These are phyloP conservation scores for Phyllosticta ampelicida DNA, from an alignment of 2,329 filamentous ascomycete species.

Conservation along the genomic window DNA sequence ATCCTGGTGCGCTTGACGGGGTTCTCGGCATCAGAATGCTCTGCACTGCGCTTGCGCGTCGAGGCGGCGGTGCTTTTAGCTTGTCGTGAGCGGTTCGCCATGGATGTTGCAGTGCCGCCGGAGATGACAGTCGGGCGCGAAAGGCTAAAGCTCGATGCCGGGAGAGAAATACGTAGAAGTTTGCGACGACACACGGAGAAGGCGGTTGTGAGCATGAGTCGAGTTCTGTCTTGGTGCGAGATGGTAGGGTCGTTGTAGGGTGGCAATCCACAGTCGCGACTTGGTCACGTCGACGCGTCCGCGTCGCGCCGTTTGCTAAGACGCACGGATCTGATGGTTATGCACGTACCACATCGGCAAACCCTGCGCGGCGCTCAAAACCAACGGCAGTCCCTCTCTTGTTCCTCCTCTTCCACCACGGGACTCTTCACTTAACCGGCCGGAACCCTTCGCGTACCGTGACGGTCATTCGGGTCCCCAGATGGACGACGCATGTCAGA, in stretches of 20 bases:
- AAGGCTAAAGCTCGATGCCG: neutral
- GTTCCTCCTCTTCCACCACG: neutral
- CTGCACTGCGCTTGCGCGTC: neutral
- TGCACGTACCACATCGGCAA: neutral
- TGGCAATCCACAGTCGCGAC: neutral
- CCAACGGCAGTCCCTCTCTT: neutral
- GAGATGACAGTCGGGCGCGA: neutral
- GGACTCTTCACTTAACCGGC: neutral
- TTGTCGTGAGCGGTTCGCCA: neutral
- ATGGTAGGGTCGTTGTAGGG: too few species aligned
- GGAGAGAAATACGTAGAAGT: neutral
- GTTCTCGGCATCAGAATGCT: neutral
- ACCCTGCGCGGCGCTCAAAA: neutral
- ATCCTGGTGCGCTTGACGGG: constrained; percentile 5
- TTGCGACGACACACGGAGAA: neutral
- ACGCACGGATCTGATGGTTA: neutral
- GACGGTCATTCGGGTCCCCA: neutral
- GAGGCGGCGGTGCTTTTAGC: neutral
- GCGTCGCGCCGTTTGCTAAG: neutral
- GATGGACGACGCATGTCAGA: neutral
- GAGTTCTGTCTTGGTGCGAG: neutral
- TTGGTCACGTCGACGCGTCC: neutral
- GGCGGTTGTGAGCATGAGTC: neutral
- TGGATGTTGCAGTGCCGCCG: neutral
- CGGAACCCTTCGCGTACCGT: neutral